These are phyloP conservation scores for Talaromyces islandicus DNA, from an alignment of 2,329 filamentous ascomycete species.

Conservation along the genomic window DNA sequence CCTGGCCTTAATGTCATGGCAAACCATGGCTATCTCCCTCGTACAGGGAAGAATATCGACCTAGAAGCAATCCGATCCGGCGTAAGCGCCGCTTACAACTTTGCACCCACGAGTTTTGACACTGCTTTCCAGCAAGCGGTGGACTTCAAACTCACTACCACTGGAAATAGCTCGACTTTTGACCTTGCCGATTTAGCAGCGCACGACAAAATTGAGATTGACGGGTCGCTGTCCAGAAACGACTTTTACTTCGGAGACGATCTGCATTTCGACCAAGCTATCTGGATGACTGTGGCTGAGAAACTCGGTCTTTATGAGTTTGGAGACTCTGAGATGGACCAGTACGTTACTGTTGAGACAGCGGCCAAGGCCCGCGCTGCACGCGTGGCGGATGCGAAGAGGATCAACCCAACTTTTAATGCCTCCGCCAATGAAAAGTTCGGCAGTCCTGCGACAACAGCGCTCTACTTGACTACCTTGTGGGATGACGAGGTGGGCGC, in stretches of 20 bases:
- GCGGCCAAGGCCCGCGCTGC: slow-evolving; percentile 7
- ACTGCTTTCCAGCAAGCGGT: slow-evolving; percentile 2
- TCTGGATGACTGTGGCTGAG: slow-evolving; percentile 1
- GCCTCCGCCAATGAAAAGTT: slow-evolving; percentile 1
- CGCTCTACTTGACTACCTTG: slow-evolving; percentile 5
- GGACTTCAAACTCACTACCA: slow-evolving; percentile 1
- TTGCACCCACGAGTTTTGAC: slow-evolving; percentile 2
- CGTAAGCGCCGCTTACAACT: slow-evolving; percentile 5
- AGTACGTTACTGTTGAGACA: slow-evolving; percentile 4
- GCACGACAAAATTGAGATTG: slow-evolving; percentile 33
- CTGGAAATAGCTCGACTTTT: slow-evolving; percentile 14
- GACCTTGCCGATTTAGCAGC: slow-evolving; percentile 16
- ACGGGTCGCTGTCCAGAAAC: slow-evolving; percentile 26
- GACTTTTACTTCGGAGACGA: slow-evolving; percentile 29
- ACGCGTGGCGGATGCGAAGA: slow-evolving; percentile 4
- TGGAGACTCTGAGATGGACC: neutral
- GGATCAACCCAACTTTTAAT: slow-evolving; percentile 5
- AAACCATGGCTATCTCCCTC: slow-evolving; percentile 25
- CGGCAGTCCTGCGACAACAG: slow-evolving; percentile 6
- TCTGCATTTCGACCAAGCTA: neutral
- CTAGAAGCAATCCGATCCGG: neutral
- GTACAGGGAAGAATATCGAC: slow-evolving; percentile 21
- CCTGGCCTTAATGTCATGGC: slow-evolving; percentile 28
- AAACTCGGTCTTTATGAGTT: slow-evolving; percentile 2
- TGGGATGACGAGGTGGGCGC: slow-evolving; percentile 4